Evolutionary conservation across 129 eudicot species (phyloP).

Genomic region (Arctium minus): DNA sequence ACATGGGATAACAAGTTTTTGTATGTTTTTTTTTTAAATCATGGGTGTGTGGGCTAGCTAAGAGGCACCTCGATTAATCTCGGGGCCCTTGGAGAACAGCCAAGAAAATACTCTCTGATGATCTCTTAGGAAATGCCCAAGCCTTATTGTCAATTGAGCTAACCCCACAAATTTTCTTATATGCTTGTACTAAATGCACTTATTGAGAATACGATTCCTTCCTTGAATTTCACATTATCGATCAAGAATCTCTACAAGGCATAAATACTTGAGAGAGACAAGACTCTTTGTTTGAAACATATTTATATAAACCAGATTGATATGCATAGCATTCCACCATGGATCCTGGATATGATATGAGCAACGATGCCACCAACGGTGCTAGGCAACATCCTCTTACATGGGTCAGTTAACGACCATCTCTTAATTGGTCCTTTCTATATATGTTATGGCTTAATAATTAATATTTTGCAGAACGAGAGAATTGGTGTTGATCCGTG

Average conservation of each 20-base stretch:
- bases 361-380: neutral
- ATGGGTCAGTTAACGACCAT: neutral
- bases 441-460: neutral
- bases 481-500: conserved; percentile 20
- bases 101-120: too few relatives aligned
- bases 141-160: too few relatives aligned
- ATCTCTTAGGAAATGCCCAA: too few relatives aligned
- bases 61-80: too few relatives aligned
- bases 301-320: neutral
- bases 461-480: conserved; percentile 19
- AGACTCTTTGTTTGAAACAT: neutral
- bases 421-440: too few relatives aligned
- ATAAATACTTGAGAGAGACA: neutral
- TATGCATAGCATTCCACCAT: neutral
- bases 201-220: neutral
- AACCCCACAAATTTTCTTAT: too few relatives aligned
- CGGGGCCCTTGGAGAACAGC: too few relatives aligned
- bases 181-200: neutral
- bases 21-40: too few relatives aligned
- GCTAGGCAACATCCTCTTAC: neutral
- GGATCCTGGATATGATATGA: neutral
- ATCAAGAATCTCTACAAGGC: neutral
- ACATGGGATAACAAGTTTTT: neutral
- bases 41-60: too few relatives aligned
- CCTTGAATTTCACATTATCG: neutral